Base-by-base conservation (phyloP, 2,329 filamentous ascomycete genomes). In the Penicillium glabrum region DNA sequence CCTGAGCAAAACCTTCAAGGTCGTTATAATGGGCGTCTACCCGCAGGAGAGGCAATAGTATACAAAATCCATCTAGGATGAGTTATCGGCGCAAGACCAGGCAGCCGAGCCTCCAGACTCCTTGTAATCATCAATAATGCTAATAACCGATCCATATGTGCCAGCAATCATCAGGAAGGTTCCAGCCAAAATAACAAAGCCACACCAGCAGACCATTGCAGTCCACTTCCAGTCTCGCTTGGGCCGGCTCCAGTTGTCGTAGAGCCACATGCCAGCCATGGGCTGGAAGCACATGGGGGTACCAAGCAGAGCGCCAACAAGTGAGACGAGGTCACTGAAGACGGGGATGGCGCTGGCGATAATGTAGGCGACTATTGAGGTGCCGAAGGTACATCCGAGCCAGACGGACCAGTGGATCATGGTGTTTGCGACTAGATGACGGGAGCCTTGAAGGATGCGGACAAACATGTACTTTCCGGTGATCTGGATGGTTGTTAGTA, bases 31-130 rank as follows among this genome's bases (percentile, higher is more conserved):
- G 11, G 8, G 39, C 1, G 39, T 21, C 0, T 13, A 4, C 5
- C 21, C 19, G 11, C n/a, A 35, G 13, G 19, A 37, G 31, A 27
- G 29, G 13, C 26, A 46, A 43, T 57, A 46, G 13, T 45, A 46
- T 46, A 47, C 43, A 50, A 46, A 43, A n/a, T 37, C 45, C 41
- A 53, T 45, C 41, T 54, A 47, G 47, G 60, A 54, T 45, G 62
- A 77, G 66, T 80, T 80, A 49, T 80, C 77, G 0, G 72, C 73
- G 48, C 77, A 80, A 1, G 77, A 76, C 70, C 75, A 80, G 0
- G 75, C 75, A 1, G 65, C 63, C 3, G 75, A 73, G 0, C 75
- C 75, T 1, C 71, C 73, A 4, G 64, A 64, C 5, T 59, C 58
- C n/a, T 67, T 64, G 53, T 79, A 77, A 1, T 67, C 66, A 7